Percentiles rank a stretch among this genome's conserved stretches.
These are phyloP conservation scores for Acorus calamus DNA, from an alignment of 106 monocot species.

Conservation along the genomic window DNA sequence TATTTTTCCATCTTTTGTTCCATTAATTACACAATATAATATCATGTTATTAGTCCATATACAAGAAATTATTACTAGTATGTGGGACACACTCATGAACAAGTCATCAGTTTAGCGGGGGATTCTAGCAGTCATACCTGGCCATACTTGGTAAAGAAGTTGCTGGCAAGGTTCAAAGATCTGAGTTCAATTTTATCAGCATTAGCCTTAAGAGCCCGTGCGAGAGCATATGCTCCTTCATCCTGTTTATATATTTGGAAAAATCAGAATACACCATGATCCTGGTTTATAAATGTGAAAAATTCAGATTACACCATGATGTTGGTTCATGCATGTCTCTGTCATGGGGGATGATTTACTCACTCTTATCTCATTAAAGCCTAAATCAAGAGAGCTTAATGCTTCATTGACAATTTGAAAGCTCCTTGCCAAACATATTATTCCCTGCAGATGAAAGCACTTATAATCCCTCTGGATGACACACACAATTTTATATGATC, in stretches of 20 bases:
- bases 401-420: slow-evolving; percentile 93
- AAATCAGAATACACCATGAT: no score
- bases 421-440: slow-evolving; percentile 75
- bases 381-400: slow-evolving; percentile 81
- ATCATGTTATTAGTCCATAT: no score
- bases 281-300: no score
- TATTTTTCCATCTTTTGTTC: no score
- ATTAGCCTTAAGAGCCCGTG: slow-evolving; percentile 92
- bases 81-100: no score
- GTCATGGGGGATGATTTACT: background rate
- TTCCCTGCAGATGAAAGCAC: slow-evolving; percentile 39
- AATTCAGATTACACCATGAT: no score
- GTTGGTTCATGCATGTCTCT: no score
- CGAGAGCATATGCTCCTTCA: slow-evolving; percentile 86
- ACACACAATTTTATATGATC: background rate
- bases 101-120: no score
- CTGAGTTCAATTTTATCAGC: slow-evolving; percentile 63
- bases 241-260: slow-evolving; percentile 36
- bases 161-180: slow-evolving; percentile 83
- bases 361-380: slow-evolving; percentile 98
- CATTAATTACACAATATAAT: no score
- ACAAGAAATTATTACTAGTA: no score
- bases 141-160: slow-evolving; percentile 93
- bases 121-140: slow-evolving; percentile 29
- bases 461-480: background rate